phyloP scores from a whole-genome alignment of 2,329 filamentous ascomycete genomes.

The Calycina herbarum region DNA sequence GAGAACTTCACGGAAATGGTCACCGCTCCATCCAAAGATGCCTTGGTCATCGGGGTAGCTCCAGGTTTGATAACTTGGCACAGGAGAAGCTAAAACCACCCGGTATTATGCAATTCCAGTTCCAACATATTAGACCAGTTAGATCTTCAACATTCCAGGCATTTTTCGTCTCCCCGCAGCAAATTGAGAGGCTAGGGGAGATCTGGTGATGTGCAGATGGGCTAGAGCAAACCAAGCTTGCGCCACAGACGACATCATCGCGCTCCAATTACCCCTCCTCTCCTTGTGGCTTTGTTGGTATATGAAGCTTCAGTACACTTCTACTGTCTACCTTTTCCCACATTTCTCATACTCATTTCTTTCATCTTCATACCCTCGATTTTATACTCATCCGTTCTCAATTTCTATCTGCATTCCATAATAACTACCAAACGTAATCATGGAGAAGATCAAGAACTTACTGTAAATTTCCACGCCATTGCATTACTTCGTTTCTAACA shows the following conservation, averaged over 20 bases:
- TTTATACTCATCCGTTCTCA: background rate
- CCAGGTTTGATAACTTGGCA: background rate
- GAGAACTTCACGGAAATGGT: background rate
- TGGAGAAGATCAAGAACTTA: conserved; percentile 17
- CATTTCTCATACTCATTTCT: background rate
- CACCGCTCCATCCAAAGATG: background rate
- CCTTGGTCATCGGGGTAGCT: background rate
- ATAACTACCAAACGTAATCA: background rate
- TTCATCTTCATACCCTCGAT: background rate
- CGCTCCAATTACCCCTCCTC: background rate
- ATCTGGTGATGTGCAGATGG: conserved; percentile 4
- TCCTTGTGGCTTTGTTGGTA: background rate
- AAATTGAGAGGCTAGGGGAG: background rate
- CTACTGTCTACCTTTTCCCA: background rate
- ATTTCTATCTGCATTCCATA: background rate
- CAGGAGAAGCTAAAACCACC: background rate
- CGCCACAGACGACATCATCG: conserved; percentile 22
- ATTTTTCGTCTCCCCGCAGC: background rate
- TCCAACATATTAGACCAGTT: background rate
- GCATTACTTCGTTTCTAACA: background rate
- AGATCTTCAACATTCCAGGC: background rate
- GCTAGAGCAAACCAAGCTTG: conserved; percentile 5
- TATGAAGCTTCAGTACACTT: background rate
- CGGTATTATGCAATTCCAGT: background rate
- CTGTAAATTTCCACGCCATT: conserved; percentile 7